Percentiles rank a stretch among this genome's conserved stretches.
These are phyloP conservation scores for Hyparrhenia diplandra DNA, from an alignment of 176 grass and related monocot species.

Conservation along the genomic window DNA sequence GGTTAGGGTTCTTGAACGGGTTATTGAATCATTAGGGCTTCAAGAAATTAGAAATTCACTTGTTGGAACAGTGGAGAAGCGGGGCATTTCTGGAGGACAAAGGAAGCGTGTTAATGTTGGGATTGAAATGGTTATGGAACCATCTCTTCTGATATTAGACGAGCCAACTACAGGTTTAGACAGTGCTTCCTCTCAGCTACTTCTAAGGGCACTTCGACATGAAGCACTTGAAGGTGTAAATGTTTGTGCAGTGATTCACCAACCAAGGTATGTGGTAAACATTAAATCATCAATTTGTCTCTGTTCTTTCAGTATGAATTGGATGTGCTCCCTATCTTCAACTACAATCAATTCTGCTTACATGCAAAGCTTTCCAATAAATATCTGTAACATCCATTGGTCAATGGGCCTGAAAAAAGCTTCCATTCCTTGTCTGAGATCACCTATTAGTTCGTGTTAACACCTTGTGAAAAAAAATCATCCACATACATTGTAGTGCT, in stretches of 20 bases:
- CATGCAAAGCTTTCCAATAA: not conserved
- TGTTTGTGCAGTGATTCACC: slow-evolving; percentile 74
- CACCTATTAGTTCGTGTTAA: slow-evolving; percentile 5
- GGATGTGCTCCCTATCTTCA: not conserved
- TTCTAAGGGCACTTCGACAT: slow-evolving; percentile 69
- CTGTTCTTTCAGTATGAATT: slow-evolving; percentile 2
- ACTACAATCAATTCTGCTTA: not conserved
- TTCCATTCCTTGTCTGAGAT: not conserved
- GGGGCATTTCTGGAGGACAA: slow-evolving; percentile 84
- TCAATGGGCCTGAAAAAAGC: not conserved
- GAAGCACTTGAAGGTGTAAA: slow-evolving; percentile 83
- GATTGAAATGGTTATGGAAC: slow-evolving; percentile 90
- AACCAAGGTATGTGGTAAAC: slow-evolving; percentile 58
- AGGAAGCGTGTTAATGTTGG: slow-evolving; percentile 84
- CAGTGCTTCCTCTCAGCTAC: slow-evolving; percentile 76
- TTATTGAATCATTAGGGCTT: slow-evolving; percentile 67
- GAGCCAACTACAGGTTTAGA: slow-evolving; percentile 88
- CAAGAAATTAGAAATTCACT: slow-evolving; percentile 72
- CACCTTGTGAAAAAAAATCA: slow-evolving; percentile 1
- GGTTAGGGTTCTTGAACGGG: slow-evolving; percentile 68
- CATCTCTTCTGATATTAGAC: slow-evolving; percentile 82
- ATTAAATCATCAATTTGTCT: not conserved
- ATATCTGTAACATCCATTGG: slow-evolving; percentile 1
- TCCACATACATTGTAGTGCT: not conserved
- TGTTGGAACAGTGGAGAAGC: slow-evolving; percentile 86